phyloP scores from a whole-genome alignment of 2,329 filamentous ascomycete genomes.

The Camillea tinctor region DNA sequence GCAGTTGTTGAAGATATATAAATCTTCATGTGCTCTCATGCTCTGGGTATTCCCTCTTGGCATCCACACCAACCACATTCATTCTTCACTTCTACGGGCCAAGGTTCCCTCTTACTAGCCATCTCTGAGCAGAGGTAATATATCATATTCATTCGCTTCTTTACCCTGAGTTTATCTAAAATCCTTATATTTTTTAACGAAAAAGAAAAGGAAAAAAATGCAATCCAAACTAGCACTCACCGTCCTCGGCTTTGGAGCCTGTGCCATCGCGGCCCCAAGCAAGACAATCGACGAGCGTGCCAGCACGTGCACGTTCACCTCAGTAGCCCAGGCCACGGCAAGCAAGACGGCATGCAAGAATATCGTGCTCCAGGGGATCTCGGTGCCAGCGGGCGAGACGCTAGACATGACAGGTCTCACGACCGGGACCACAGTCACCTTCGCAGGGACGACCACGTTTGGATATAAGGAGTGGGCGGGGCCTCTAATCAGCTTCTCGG shows the following conservation, averaged over 20 bases:
- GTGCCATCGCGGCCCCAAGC: not conserved
- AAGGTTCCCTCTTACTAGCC: not conserved
- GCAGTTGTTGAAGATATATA: not conserved
- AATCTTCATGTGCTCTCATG: not conserved
- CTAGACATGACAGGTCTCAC: constrained; percentile 36
- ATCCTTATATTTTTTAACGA: not conserved
- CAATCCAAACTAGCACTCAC: not conserved
- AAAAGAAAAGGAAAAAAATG: not conserved
- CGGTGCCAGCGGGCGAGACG: constrained; percentile 36
- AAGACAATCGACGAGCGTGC: not conserved
- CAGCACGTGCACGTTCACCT: not conserved
- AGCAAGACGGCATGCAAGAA: constrained; percentile 8
- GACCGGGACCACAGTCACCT: constrained; percentile 43
- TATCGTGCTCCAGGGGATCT: constrained; percentile 30
- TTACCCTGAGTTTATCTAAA: not conserved
- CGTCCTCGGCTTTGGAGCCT: not conserved
- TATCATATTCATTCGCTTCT: not conserved
- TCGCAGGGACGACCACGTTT: constrained; percentile 52
- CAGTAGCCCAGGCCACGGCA: not conserved
- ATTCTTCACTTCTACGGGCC: not conserved
- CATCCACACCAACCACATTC: not conserved
- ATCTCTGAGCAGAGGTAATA: not conserved
- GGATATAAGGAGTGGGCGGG: constrained; percentile 53
- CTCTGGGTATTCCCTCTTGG: not conserved
- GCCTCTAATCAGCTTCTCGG: constrained; percentile 51